Evolutionary conservation across 352 stramenopile genomes (phyloP).

Genomic region (Sclerospora graminicola): DNA sequence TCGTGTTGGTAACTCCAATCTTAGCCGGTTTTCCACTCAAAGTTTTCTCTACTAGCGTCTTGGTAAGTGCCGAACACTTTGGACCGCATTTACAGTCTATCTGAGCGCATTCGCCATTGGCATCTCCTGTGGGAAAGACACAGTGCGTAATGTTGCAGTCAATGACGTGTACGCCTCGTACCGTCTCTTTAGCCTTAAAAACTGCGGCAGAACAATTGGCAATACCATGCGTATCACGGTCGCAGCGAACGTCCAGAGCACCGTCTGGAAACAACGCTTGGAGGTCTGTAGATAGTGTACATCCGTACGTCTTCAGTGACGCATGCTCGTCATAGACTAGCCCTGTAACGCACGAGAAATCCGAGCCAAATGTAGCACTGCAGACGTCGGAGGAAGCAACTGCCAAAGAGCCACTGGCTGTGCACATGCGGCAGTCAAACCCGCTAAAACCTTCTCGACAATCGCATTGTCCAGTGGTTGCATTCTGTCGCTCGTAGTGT

Average conservation of each 20-base stretch:
- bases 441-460: slow-evolving; percentile 50
- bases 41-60: slow-evolving; percentile 46
- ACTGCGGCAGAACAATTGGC: slow-evolving; percentile 53
- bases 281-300: slow-evolving; percentile 36
- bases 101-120: slow-evolving; percentile 28
- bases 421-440: slow-evolving; percentile 57
- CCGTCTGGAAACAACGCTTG: slow-evolving; percentile 58
- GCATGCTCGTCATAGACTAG: slow-evolving; percentile 40
- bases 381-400: slow-evolving; percentile 16
- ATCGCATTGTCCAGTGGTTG: slow-evolving; percentile 40
- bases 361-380: slow-evolving; percentile 20
- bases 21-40: slow-evolving; percentile 61
- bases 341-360: slow-evolving; percentile 34
- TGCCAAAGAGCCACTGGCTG: slow-evolving; percentile 1
- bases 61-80: slow-evolving; percentile 49
- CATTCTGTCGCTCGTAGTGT: slow-evolving; percentile 47
- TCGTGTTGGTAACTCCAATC: slow-evolving; percentile 31
- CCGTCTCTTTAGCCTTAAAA: slow-evolving; percentile 42
- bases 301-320: slow-evolving; percentile 60
- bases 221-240: slow-evolving; percentile 23
- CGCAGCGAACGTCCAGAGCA: slow-evolving; percentile 48
- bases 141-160: slow-evolving; percentile 57
- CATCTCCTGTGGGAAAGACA: slow-evolving; percentile 29
- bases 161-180: slow-evolving; percentile 48
- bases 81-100: slow-evolving; percentile 62